Conservation (phyloP, 805 yeast genomes). For the Peterozyma toletana region DNA sequence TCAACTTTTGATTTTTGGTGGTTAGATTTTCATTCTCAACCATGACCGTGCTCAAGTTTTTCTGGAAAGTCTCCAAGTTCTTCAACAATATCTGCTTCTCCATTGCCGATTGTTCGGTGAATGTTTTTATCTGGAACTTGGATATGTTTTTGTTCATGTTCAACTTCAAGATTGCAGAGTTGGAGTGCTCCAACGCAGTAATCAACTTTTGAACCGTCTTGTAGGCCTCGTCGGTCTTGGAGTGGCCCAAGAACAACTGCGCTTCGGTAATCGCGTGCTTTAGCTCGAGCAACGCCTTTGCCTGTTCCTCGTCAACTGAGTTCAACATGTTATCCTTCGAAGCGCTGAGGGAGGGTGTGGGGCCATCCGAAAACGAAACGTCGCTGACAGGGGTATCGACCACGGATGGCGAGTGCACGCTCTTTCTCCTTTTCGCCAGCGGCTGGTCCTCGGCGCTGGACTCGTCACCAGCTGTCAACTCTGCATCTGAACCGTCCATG, state of each 20-base stretch:
- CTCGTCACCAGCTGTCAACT: too few species aligned
- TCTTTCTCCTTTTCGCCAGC: too few species aligned
- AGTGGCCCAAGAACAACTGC: background rate
- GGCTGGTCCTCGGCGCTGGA: too few species aligned
- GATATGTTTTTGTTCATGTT: conserved; percentile 23
- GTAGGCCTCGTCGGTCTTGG: background rate
- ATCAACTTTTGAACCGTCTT: background rate
- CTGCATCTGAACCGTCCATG: too few species aligned
- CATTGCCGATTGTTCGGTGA: conserved; percentile 19
- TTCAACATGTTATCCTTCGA: conserved; percentile 4
- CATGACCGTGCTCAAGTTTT: conserved; percentile 16
- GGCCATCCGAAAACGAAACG: too few species aligned
- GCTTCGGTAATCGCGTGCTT: conserved; percentile 1
- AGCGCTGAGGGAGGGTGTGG: too few species aligned
- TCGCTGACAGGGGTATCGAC: too few species aligned
- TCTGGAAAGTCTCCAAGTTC: conserved; percentile 19
- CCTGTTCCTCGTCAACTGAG: conserved; percentile 3
- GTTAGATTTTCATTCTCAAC: conserved; percentile 22
- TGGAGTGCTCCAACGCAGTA: background rate
- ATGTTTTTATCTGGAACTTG: conserved; percentile 18
- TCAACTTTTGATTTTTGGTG: conserved; percentile 22
- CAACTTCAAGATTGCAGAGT: conserved; percentile 16
- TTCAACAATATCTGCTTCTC: conserved; percentile 22
- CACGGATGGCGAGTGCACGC: too few species aligned
- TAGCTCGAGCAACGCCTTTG: conserved; percentile 1